Base-by-base conservation (phyloP, 371 early-diverging fungal genomes). In the Blastocladiella emersonii region DNA sequence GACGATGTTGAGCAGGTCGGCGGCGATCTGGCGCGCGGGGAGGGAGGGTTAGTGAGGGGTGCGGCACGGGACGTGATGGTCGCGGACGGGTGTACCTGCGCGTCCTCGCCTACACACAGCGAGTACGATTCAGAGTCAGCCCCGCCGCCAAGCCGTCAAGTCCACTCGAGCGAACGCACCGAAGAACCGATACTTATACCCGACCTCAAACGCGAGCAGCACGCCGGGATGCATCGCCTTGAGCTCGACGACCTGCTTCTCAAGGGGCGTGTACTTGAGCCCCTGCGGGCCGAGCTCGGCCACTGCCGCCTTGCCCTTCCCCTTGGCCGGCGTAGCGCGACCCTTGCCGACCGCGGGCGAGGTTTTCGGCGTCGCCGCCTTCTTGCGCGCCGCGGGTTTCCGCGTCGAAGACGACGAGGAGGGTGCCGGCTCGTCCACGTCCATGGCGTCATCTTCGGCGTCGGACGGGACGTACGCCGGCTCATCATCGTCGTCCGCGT, bases 141-240 rank as follows among this genome's bases (percentile, higher is more conserved):
- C 19, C 43, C n/a, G 62, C 37, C 23, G 34, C 32, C 6, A 19
- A 12, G 48, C 23, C 63, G 35, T 27, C n/a, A 66, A 19, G 15
- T 60, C 19, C 27, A 59, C 0, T 17, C 39, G 34, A 64, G 8
- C 49, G 13, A 74, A 68, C 48, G 23, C 30, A 21, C 83, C 91
- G 75, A 91, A 92, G 62, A 92, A 89, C 21, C 86, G 76, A 71
- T 74, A 91, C 71, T 90, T 90, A 79, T 93, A 91, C 21, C 93
- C 93, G 0, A 92, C 92, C 70, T 93, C 93, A 15, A 93, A 83
- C 0, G 84, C 77, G 17, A 93, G 79, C 21, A 93, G 63, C 25
- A 81, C 79, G 61, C 80, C 87, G 0, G 86, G 86, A 67, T 91
- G 69, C 61, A 78, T 70, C 17, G 73, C 71, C 68, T 87, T 90